Evolutionary conservation across 176 grass and related monocot genomes (phyloP).

Genomic region (Alopecurus myosuroides): DNA sequence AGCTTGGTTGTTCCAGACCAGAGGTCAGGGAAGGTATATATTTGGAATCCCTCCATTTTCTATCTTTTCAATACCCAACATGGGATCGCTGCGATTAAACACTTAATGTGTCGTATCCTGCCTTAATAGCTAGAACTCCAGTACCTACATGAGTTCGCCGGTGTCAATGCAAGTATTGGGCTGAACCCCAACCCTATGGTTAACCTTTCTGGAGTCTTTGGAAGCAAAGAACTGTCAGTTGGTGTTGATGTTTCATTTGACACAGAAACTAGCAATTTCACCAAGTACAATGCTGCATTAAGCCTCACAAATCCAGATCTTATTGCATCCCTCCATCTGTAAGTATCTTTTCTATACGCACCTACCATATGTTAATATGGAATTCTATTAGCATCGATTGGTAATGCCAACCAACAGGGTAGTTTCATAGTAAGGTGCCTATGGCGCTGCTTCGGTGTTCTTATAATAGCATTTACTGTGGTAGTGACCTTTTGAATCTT

Average conservation of each 20-base stretch:
- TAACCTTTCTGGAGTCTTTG: slow-evolving; percentile 72
- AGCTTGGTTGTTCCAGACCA: slow-evolving; percentile 74
- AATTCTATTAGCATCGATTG: neutral
- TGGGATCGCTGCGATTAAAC: neutral
- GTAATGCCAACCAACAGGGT: neutral
- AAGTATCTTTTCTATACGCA: slow-evolving; percentile 24
- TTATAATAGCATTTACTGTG: neutral
- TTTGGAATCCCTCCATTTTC: neutral
- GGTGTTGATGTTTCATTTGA: slow-evolving; percentile 78
- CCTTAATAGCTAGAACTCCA: slow-evolving; percentile 63
- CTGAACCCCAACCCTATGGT: slow-evolving; percentile 73
- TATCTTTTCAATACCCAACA: neutral
- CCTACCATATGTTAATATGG: neutral
- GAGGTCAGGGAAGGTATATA: slow-evolving; percentile 68
- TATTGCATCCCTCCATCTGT: slow-evolving; percentile 63
- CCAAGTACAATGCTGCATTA: slow-evolving; percentile 67
- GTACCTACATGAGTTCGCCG: slow-evolving; percentile 63
- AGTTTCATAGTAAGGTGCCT: neutral
- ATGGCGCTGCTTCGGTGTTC: neutral
- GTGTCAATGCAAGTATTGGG: slow-evolving; percentile 56
- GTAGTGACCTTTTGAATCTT: slow-evolving; percentile 20
- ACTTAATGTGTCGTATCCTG: neutral
- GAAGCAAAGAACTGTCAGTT: slow-evolving; percentile 56
- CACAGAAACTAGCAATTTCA: slow-evolving; percentile 59
- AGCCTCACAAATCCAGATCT: slow-evolving; percentile 63